Conservation (phyloP, 148 eudicot genomes). For the Diospyros lotus region DNA sequence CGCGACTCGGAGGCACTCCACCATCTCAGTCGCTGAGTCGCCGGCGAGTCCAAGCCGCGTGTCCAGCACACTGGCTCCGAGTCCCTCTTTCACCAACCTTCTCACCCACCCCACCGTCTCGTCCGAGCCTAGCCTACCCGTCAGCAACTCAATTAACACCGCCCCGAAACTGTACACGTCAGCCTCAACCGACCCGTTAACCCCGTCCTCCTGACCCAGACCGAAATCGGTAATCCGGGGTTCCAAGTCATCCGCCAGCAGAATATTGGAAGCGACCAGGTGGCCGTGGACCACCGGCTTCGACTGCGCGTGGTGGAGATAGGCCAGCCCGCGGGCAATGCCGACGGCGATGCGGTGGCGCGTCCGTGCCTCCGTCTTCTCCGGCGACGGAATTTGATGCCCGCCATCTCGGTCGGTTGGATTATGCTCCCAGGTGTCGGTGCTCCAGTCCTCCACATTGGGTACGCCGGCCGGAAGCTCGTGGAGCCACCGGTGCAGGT, state of each 20-base stretch:
- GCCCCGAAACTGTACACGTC: conserved; percentile 84
- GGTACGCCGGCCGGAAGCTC: conserved; percentile 81
- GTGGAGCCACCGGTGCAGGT: conserved; percentile 83
- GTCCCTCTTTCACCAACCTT: conserved; percentile 49
- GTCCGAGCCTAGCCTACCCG: conserved; percentile 40
- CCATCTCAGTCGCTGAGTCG: conserved; percentile 49
- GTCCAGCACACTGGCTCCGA: conserved; percentile 44
- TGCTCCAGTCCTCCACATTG: conserved; percentile 87
- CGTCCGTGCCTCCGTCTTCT: conserved; percentile 57
- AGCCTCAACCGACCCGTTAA: conserved; percentile 29
- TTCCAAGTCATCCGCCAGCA: conserved; percentile 60
- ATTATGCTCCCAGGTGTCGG: conserved; percentile 85
- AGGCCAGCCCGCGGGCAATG: conserved; percentile 88
- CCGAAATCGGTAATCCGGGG: conserved; percentile 81
- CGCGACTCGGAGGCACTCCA: conserved; percentile 79
- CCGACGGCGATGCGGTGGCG: conserved; percentile 93
- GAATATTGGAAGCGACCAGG: conserved; percentile 71
- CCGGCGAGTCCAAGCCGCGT: conserved; percentile 43
- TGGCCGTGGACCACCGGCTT: conserved; percentile 82
- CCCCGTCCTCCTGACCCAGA: conserved; percentile 21
- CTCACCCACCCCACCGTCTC: conserved; percentile 45
- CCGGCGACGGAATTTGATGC: conserved; percentile 30
- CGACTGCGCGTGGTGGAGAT: conserved; percentile 85
- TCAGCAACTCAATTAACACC: conserved; percentile 61
- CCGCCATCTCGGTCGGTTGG: conserved; percentile 20